A percentile compares a stretch with the other conserved stretches of the same genome.
phyloP scores from a whole-genome alignment of 148 eudicot species.

The Cornus florida region DNA sequence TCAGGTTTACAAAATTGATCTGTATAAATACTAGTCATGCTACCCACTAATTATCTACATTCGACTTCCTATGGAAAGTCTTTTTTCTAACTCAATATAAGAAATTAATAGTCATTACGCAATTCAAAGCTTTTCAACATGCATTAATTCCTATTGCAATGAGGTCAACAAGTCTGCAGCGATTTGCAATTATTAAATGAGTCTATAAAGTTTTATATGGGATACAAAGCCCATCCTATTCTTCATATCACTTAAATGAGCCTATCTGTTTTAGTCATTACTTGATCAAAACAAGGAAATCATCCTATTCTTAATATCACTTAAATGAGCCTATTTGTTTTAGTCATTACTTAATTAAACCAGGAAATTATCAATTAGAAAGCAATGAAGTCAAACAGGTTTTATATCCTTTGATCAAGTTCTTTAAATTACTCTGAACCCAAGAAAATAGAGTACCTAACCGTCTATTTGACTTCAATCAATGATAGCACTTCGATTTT shows the following conservation, averaged over 20 bases:
- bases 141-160: neutral
- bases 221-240: neutral
- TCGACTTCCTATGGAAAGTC: neutral
- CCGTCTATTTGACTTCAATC: neutral
- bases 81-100: neutral
- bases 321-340: neutral
- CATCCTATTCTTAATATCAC: too few species aligned
- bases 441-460: neutral
- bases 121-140: neutral
- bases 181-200: neutral
- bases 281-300: neutral
- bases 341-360: neutral
- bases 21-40: neutral
- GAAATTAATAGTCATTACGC: neutral
- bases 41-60: neutral
- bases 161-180: neutral
- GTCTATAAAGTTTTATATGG: neutral
- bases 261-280: neutral
- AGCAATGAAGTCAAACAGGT: neutral
- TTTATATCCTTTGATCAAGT: neutral
- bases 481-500: neutral
- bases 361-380: neutral
- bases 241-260: neutral
- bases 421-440: neutral
- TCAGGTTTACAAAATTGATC: too few species aligned